Evolutionary conservation across 257 asterid genomes (phyloP), one percentile per base, ranked within the genome.

Genomic region (Fraxinus pennsylvanica): DNA sequence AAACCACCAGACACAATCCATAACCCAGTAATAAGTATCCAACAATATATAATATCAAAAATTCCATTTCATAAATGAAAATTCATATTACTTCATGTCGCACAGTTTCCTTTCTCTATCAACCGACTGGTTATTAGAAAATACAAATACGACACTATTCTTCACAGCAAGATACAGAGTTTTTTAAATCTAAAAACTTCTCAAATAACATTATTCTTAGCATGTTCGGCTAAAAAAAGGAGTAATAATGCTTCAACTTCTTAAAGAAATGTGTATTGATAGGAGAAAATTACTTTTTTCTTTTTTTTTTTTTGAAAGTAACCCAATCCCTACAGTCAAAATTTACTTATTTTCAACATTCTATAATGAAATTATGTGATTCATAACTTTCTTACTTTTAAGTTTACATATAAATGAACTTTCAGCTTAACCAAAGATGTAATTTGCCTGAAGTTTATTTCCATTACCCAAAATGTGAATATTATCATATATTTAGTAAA

Each of bases 1-100:
- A 77, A 43, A 76, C 43, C 74, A 36, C 76, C 71, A 75, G 71
- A 75, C 13, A 50, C 52, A 38, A 67, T 74, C 47, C 45, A 14
- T 29, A 71, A 13, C 7, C 27, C 45, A 47, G 71, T 30, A 74
- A 59, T 21, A 6, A 59, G 29, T 7, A 21, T 59, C 29, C 67
- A 59, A 59, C 5, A 19, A 25, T 21, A 57, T 75, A 35, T 9
- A 70, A 43, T 6, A 63, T 32, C 14, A 9, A 52, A 27, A 57
- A 63, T 0, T 19, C 67, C 67, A 7, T 7, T 19, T 19, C 29
- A 59, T 5, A 0, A 2, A 35, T 3, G 0, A 59, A 39, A 68
- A 41, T 6, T 30, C 65, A 35, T 30, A 9, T 43, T 59, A 59
- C 22, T 52, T 52, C 22, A 52, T 52, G 22, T 19, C 22, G 17